Evolutionary conservation across 1,284 basidiomycete genomes (phyloP).

Genomic region (Ganoderma leucocontextum): DNA sequence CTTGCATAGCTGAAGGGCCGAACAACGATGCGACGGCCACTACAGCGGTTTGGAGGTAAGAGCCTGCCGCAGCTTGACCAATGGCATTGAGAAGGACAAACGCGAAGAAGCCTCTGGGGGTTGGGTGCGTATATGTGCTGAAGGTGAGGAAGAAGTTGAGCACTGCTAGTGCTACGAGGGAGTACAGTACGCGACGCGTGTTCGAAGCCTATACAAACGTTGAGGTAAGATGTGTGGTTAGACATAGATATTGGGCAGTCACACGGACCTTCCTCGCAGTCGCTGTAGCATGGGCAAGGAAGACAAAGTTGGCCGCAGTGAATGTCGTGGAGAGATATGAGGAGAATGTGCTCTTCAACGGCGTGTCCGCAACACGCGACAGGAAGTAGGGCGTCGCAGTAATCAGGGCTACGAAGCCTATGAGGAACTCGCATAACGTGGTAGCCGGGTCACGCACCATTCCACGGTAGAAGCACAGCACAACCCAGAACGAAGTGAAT

Average conservation of each 20-base stretch:
- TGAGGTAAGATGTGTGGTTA: neutral
- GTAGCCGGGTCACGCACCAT: slow-evolving; percentile 56
- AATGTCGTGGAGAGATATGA: slow-evolving; percentile 76
- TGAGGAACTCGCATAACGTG: neutral
- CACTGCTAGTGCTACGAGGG: slow-evolving; percentile 46
- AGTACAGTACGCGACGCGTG: slow-evolving; percentile 35
- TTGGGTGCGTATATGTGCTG: slow-evolving; percentile 63
- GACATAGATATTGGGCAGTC: neutral
- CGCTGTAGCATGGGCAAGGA: slow-evolving; percentile 74
- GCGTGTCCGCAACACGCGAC: slow-evolving; percentile 64
- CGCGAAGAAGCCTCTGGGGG: slow-evolving; percentile 64
- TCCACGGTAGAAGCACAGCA: slow-evolving; percentile 81
- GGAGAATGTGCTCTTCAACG: slow-evolving; percentile 65
- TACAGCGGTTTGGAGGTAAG: slow-evolving; percentile 75
- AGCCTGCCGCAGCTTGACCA: slow-evolving; percentile 62
- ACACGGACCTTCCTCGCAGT: slow-evolving; percentile 68
- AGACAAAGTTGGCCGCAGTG: slow-evolving; percentile 69
- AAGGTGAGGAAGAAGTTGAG: slow-evolving; percentile 64
- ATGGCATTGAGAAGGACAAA: slow-evolving; percentile 70
- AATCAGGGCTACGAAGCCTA: slow-evolving; percentile 62
- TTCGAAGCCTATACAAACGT: slow-evolving; percentile 34
- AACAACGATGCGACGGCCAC: slow-evolving; percentile 78
- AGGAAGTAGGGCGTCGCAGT: slow-evolving; percentile 82
- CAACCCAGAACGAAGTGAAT: slow-evolving; percentile 77
- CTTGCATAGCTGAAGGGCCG: slow-evolving; percentile 71